Conservation (phyloP, 441 rosid genomes). For the Hura crepitans region DNA sequence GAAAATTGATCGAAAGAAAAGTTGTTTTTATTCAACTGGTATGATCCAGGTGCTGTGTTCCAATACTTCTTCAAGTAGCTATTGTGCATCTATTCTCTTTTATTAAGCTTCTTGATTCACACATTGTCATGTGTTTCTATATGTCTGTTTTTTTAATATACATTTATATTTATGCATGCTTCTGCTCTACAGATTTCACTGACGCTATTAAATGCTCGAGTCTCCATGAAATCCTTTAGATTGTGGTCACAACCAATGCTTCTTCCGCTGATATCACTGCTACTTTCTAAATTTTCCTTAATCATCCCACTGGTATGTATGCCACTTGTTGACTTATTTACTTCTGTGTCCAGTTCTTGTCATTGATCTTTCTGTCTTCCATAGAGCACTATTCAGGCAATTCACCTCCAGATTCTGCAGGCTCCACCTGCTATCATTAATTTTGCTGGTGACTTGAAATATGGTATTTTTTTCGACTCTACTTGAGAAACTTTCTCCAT, state of each 20-base stretch:
- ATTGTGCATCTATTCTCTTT: not conserved
- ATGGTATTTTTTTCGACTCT: conserved; percentile 40
- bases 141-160: not conserved
- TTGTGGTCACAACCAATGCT: conserved; percentile 65
- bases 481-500: conserved; percentile 9
- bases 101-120: not conserved
- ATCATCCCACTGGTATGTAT: conserved; percentile 76
- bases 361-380: conserved; percentile 25
- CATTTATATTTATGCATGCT: conserved; percentile 12
- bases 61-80: not conserved
- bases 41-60: not conserved
- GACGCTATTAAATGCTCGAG: conserved; percentile 75
- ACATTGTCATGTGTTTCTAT: conserved; percentile 1
- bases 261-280: conserved; percentile 59
- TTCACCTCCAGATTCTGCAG: conserved; percentile 72
- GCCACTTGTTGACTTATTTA: conserved; percentile 1
- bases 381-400: conserved; percentile 78
- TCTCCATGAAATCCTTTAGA: conserved; percentile 64
- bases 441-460: conserved; percentile 87
- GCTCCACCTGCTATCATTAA: conserved; percentile 68
- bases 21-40: not conserved
- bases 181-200: conserved; percentile 51
- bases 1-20: not conserved
- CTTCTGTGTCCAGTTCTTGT: conserved; percentile 16
- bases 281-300: conserved; percentile 80